A percentile compares a stretch with the other conserved stretches of the same genome.
These are phyloP conservation scores for Suillus americanus DNA, from an alignment of 768 basidiomycete genomes.

Conservation along the genomic window DNA sequence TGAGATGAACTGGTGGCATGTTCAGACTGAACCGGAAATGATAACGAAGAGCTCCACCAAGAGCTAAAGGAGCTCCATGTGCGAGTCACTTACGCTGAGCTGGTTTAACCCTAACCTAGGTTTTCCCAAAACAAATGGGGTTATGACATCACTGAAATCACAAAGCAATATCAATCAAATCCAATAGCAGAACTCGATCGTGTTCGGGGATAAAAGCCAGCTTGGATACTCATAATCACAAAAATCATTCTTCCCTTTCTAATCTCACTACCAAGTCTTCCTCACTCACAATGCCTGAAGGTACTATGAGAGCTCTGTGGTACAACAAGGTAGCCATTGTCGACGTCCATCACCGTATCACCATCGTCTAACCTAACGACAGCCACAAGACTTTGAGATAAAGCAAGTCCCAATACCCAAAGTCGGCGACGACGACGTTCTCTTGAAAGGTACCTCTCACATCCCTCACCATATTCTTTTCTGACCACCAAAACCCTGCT, in stretches of 20 bases:
- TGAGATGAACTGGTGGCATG: not conserved
- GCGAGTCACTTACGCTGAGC: not conserved
- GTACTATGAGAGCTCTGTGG: conserved; percentile 74
- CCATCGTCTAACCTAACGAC: conserved; percentile 16
- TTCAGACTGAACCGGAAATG: conserved; percentile 60
- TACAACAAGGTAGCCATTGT: conserved; percentile 60
- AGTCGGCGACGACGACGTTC: conserved; percentile 66
- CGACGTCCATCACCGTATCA: not conserved
- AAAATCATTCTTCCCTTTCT: conserved; percentile 8
- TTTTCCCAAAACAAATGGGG: not conserved
- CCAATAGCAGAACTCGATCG: not conserved
- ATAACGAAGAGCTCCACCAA: conserved; percentile 47
- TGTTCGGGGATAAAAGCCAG: conserved; percentile 7
- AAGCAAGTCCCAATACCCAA: conserved; percentile 67
- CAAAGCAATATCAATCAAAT: not conserved
- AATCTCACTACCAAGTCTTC: not conserved
- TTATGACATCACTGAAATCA: conserved; percentile 24
- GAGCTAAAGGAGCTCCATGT: conserved; percentile 1
- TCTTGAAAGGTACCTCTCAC: conserved; percentile 59
- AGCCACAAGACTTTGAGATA: conserved; percentile 69
- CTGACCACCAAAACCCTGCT: not conserved
- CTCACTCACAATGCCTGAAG: conserved; percentile 45
- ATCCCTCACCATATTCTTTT: not conserved
- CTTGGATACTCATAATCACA: not conserved
- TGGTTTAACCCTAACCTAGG: not conserved